Evolutionary conservation across 129 eudicot species (phyloP).

Genomic region (Tagetes erecta): DNA sequence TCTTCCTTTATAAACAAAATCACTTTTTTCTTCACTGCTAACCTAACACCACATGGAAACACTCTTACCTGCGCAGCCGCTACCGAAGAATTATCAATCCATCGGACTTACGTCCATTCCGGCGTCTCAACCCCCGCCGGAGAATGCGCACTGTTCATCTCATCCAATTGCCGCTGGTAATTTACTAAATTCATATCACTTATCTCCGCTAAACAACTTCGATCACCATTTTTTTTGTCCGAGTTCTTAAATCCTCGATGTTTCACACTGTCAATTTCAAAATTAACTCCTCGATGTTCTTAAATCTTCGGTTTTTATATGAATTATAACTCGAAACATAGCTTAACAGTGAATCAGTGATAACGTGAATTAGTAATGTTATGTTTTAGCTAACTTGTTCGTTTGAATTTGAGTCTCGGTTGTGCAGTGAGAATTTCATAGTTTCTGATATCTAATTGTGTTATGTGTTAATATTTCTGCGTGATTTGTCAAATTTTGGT

Average conservation of each 20-base stretch:
- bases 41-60: conserved; percentile 43
- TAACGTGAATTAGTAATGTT: too few species aligned
- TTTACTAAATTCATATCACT: not conserved
- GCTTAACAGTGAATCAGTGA: not conserved
- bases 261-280: not conserved
- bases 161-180: conserved; percentile 2
- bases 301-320: not conserved
- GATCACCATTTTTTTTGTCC: not conserved
- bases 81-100: not conserved
- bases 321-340: not conserved
- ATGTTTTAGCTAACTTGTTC: not conserved
- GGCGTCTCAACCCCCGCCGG: conserved; percentile 8
- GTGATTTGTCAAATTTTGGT: not conserved
- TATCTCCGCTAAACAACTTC: not conserved
- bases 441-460: not conserved
- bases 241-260: too few species aligned
- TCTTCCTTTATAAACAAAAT: not conserved
- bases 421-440: not conserved
- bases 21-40: not conserved
- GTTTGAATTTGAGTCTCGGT: not conserved
- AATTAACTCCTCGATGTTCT: not conserved
- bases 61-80: not conserved
- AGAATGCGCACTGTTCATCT: not conserved
- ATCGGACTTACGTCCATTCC: not conserved
- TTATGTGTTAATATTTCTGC: not conserved